A percentile compares a stretch with the other conserved stretches of the same genome.
Conservation (phyloP, 2,329 filamentous ascomycete genomes). For the Fusarium aywerte region DNA sequence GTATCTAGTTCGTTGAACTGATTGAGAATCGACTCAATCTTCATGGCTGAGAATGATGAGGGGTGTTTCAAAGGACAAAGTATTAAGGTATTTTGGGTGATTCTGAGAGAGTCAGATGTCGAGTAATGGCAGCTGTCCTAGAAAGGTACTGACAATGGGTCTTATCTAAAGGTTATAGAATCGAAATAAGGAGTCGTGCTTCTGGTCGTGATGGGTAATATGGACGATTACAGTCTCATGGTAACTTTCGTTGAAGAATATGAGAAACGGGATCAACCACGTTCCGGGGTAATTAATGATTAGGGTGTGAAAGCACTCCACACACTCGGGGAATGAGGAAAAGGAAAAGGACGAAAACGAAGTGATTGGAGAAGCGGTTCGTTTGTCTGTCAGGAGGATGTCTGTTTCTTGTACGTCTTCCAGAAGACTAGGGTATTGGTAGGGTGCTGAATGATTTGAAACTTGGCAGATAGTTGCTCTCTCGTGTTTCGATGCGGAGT, state of each 20-base stretch:
- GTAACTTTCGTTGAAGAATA: conserved; percentile 17
- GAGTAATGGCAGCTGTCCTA: neutral
- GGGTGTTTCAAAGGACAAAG: neutral
- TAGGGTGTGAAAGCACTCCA: conserved; percentile 29
- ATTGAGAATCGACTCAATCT: conserved; percentile 41
- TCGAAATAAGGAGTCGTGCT: conserved; percentile 25
- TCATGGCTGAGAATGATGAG: conserved; percentile 22
- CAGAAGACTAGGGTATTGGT: conserved; percentile 28
- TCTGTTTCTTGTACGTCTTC: conserved; percentile 38
- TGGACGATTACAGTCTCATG: conserved; percentile 32
- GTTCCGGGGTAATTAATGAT: conserved; percentile 41
- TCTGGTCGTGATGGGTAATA: conserved; percentile 23
- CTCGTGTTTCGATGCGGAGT: conserved; percentile 31
- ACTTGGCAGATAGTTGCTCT: conserved; percentile 31
- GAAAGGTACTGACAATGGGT: conserved; percentile 11
- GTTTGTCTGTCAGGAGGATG: conserved; percentile 27
- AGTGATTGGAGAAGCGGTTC: conserved; percentile 32
- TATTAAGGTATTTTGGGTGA: conserved; percentile 14
- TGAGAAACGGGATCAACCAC: conserved; percentile 30
- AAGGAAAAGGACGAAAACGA: conserved; percentile 14
- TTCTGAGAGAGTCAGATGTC: conserved; percentile 15
- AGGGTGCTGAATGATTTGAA: conserved; percentile 28
- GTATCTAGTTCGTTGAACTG: conserved; percentile 36
- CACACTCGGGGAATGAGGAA: conserved; percentile 10
- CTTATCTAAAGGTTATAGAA: conserved; percentile 25